These are phyloP conservation scores for Pouteria glomerata DNA, from an alignment of 148 eudicot species.

Conservation along the genomic window DNA sequence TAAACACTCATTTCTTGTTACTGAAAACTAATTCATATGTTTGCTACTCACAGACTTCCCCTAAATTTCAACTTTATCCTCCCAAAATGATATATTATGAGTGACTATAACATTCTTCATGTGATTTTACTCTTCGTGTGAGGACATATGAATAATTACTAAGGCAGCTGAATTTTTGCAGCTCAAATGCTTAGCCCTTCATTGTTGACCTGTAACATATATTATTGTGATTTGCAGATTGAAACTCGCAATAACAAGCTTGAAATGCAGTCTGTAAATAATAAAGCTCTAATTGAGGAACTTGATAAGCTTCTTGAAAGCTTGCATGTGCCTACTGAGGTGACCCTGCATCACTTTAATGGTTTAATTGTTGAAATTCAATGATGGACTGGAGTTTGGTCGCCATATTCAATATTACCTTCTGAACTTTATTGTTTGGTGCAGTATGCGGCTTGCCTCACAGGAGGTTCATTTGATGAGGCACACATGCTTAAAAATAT, in stretches of 20 bases:
- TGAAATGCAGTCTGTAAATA: conserved; percentile 95
- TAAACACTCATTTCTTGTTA: background rate
- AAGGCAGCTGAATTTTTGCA: background rate
- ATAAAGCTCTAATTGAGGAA: conserved; percentile 72
- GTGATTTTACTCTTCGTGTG: background rate
- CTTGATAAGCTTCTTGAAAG: conserved; percentile 94
- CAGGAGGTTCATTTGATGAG: conserved; percentile 93
- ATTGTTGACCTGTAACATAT: background rate
- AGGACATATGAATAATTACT: background rate
- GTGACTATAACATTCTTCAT: background rate
- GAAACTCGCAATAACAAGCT: conserved; percentile 93
- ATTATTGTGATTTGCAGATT: conserved; percentile 47
- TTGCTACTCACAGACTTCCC: background rate
- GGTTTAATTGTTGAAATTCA: background rate
- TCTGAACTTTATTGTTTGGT: conserved; percentile 10
- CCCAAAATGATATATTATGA: background rate
- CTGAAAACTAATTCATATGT: background rate
- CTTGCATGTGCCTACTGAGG: conserved; percentile 82
- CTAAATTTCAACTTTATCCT: background rate
- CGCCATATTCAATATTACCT: background rate
- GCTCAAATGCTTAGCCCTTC: background rate
- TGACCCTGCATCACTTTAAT: conserved; percentile 13
- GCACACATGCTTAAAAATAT: conserved; percentile 73
- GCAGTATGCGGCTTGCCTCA: conserved; percentile 74
- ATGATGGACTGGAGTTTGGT: conserved; percentile 1